A percentile compares a stretch with the other conserved stretches of the same genome.
Conservation (phyloP, 805 yeast species). For the Saccharomycopsis fodiens region DNA sequence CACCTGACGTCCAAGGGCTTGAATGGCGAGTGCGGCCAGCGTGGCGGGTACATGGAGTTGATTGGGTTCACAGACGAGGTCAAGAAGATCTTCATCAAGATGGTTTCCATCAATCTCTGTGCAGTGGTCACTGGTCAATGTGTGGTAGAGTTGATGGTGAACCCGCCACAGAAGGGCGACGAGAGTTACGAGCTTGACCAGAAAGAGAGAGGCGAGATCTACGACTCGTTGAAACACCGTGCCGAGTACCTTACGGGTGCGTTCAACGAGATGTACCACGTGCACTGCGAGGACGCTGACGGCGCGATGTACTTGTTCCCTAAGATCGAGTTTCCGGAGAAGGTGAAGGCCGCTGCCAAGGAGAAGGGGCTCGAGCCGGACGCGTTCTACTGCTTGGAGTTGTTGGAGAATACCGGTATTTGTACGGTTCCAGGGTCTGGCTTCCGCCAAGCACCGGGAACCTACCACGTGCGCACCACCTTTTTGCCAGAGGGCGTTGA, state of each 20-base stretch:
- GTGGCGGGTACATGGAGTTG: conserved; percentile 98
- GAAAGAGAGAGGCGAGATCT: conserved; percentile 55
- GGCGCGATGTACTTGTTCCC: conserved; percentile 99
- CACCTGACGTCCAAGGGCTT: conserved; percentile 99
- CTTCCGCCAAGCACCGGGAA: conserved; percentile 85
- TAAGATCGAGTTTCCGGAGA: conserved; percentile 52
- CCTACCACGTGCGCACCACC: conserved; percentile 92
- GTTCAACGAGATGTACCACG: conserved; percentile 71
- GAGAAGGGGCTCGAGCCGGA: conserved; percentile 58
- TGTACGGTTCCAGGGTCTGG: conserved; percentile 98
- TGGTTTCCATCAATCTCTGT: conserved; percentile 87
- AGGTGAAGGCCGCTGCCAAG: conserved; percentile 56
- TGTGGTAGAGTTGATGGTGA: conserved; percentile 83
- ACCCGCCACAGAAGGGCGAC: conserved; percentile 80
- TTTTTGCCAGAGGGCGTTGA: conserved; percentile 92
- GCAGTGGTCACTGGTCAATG: conserved; percentile 96
- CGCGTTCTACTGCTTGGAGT: conserved; percentile 79
- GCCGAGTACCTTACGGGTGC: conserved; percentile 61
- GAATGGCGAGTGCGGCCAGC: conserved; percentile 97
- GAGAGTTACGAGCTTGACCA: conserved; percentile 63
- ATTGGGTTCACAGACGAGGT: conserved; percentile 72
- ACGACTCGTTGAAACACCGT: conserved; percentile 52
- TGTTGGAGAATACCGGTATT: conserved; percentile 84
- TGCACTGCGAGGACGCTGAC: conserved; percentile 79
- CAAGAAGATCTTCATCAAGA: conserved; percentile 62